phyloP scores from a whole-genome alignment of 441 rosid genomes.

The Euphorbia schlechtendalii region DNA sequence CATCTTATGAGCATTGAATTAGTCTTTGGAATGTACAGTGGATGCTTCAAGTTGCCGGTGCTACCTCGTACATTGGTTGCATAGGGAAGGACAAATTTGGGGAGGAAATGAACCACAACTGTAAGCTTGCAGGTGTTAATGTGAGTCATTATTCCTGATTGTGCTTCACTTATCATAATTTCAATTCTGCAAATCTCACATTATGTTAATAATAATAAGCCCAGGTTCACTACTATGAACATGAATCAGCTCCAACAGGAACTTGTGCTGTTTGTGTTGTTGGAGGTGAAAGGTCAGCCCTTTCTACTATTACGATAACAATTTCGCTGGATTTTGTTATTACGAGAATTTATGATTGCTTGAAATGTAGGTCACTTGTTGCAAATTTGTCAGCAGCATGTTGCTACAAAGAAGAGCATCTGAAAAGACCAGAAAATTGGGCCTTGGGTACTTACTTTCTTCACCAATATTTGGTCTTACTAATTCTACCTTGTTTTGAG shows the following conservation, averaged over 20 bases:
- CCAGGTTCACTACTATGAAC: constrained; percentile 73
- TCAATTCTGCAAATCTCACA: neutral
- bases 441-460: constrained; percentile 49
- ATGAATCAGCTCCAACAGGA: constrained; percentile 75
- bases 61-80: constrained; percentile 83
- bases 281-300: constrained; percentile 98
- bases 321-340: no score
- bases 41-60: constrained; percentile 94
- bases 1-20: no score
- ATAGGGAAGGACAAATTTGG: constrained; percentile 93
- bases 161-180: neutral
- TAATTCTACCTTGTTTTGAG: neutral
- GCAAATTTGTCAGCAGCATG: constrained; percentile 76
- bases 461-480: constrained; percentile 1
- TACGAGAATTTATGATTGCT: neutral
- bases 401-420: constrained; percentile 86
- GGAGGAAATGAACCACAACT: constrained; percentile 89
- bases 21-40: constrained; percentile 48
- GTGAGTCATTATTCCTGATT: constrained; percentile 28
- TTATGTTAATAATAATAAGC: neutral
- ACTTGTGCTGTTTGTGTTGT: constrained; percentile 96
- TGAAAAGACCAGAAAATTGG: constrained; percentile 70
- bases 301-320: no score
- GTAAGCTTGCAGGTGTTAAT: constrained; percentile 67
- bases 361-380: constrained; percentile 59